Percentiles rank a stretch among this genome's conserved stretches.
These are phyloP conservation scores for Colletotrichum sidae DNA, from an alignment of 2,329 filamentous ascomycete species.

Conservation along the genomic window DNA sequence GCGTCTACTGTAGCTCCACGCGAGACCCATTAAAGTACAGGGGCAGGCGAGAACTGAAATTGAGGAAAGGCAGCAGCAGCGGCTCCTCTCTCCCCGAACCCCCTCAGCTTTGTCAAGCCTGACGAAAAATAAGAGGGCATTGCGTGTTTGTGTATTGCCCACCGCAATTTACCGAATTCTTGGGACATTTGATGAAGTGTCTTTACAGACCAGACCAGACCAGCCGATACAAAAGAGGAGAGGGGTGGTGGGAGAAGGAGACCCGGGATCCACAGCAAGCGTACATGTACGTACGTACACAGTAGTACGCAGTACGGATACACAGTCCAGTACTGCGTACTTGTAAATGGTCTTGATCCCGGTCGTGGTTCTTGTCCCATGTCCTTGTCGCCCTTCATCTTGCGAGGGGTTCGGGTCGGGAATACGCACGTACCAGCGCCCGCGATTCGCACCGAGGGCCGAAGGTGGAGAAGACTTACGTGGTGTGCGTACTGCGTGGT, in stretches of 20 bases:
- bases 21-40: slow-evolving; percentile 10
- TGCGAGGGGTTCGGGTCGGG: slow-evolving; percentile 4
- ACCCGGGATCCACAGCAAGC: too few species aligned
- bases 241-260: too few species aligned
- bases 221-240: too few species aligned
- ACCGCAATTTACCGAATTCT: slow-evolving; percentile 33
- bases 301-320: too few species aligned
- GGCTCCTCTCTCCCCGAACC: background rate
- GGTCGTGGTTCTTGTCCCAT: background rate
- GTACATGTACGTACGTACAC: too few species aligned
- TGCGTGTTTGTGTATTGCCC: slow-evolving; percentile 6
- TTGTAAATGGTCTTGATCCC: background rate
- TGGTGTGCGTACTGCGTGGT: slow-evolving; percentile 13
- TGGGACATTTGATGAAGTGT: slow-evolving; percentile 35
- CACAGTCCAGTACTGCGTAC: background rate
- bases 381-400: slow-evolving; percentile 1
- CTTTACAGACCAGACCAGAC: slow-evolving; percentile 11
- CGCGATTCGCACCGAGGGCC: slow-evolving; percentile 21
- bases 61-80: slow-evolving; percentile 9
- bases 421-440: slow-evolving; percentile 28
- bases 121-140: background rate
- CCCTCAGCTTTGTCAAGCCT: background rate
- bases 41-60: background rate
- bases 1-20: slow-evolving; percentile 11
- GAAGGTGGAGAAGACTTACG: slow-evolving; percentile 1